Conservation (phyloP, 23 red algal genomes). For the Gracilariopsis chorda region DNA sequence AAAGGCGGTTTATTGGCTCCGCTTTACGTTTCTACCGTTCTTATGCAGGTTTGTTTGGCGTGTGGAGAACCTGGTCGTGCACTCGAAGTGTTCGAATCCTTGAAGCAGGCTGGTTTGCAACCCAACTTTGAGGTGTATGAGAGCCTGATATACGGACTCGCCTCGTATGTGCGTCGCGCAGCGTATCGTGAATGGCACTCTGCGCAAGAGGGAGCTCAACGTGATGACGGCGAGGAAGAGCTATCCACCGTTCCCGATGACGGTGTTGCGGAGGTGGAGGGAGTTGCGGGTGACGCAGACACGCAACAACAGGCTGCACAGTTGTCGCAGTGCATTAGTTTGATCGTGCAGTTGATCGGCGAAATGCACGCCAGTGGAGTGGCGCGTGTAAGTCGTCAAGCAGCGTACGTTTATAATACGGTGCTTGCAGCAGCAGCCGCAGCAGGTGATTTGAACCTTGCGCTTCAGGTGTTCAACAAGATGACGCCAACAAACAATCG, state of each 20-base stretch:
- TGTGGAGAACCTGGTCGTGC: conserved; percentile 33
- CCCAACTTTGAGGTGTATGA: conserved; percentile 76
- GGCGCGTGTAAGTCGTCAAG: conserved; percentile 18
- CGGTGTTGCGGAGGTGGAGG: not conserved
- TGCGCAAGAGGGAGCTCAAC: not conserved
- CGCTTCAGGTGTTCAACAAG: conserved; percentile 49
- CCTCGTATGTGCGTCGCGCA: not conserved
- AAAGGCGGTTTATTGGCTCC: conserved; percentile 22
- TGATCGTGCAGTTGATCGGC: conserved; percentile 12
- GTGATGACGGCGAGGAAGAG: not conserved
- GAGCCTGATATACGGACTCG: conserved; percentile 51
- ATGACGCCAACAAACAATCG: conserved; percentile 53
- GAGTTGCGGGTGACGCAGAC: not conserved
- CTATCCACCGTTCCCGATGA: not conserved
- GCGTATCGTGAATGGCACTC: not conserved
- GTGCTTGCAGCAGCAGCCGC: conserved; percentile 31
- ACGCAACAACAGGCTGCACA: not conserved
- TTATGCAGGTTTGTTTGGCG: conserved; percentile 56
- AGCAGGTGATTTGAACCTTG: conserved; percentile 28
- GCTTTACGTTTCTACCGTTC: conserved; percentile 51
- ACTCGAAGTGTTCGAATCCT: conserved; percentile 60
- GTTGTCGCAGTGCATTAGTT: not conserved
- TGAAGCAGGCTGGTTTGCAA: conserved; percentile 34
- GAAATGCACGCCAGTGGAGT: conserved; percentile 49
- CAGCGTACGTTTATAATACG: conserved; percentile 52